Conservation (phyloP, 164 flowering plant species). For the Aristolochia fimbriata region DNA sequence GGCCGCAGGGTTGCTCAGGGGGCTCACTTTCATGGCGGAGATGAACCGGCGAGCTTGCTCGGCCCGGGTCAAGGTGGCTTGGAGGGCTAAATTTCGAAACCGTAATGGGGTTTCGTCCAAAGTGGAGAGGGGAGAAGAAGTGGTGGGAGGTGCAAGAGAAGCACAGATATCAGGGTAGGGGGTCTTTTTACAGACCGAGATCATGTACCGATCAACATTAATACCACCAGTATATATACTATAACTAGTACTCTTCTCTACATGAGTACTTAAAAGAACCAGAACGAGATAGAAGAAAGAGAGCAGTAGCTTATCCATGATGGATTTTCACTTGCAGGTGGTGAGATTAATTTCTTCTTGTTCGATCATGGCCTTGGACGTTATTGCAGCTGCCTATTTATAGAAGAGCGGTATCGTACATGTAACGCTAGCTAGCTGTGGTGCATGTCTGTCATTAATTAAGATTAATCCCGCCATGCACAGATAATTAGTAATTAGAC, state of each 20-base stretch:
- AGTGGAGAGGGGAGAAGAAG: conserved; percentile 2
- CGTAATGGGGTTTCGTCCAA: conserved; percentile 8
- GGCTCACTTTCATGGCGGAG: conserved; percentile 27
- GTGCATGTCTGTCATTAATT: too few relatives aligned
- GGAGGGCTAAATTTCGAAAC: conserved; percentile 26
- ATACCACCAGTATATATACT: too few relatives aligned
- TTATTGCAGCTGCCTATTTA: too few relatives aligned
- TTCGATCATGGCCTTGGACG: too few relatives aligned
- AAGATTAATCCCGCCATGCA: too few relatives aligned
- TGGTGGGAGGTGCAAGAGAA: conserved; percentile 13
- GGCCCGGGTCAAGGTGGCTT: conserved; percentile 33
- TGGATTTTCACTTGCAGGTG: too few relatives aligned
- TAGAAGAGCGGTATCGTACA: too few relatives aligned
- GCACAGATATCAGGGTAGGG: conserved; percentile 49
- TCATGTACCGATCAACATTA: too few relatives aligned
- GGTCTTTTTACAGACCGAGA: conserved; percentile 40
- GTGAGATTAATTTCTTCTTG: not conserved
- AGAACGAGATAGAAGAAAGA: conserved; percentile 4
- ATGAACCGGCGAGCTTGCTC: conserved; percentile 22
- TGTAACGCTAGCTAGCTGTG: too few relatives aligned
- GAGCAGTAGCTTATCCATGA: conserved; percentile 15
- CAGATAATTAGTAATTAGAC: too few relatives aligned
- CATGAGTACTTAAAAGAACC: not conserved
- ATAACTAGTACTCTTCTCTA: conserved; percentile 4
- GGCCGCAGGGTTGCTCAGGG: conserved; percentile 19